phyloP scores from a whole-genome alignment of 495 filamentous ascomycete species.

The Cairneyella variabilis region DNA sequence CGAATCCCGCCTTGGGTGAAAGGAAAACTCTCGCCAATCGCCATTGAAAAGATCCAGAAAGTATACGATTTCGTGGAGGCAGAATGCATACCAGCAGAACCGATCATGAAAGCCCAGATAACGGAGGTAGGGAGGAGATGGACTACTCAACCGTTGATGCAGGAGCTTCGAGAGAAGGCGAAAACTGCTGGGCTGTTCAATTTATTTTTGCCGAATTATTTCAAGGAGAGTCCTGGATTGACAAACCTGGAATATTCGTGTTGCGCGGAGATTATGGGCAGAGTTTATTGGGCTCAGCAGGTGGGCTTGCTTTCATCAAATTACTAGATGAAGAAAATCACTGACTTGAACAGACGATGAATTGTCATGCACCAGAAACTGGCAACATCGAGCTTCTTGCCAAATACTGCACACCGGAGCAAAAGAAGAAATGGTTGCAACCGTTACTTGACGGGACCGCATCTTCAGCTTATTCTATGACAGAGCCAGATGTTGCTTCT shows the following conservation, averaged over 20 bases:
- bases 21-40: slow-evolving; percentile 33
- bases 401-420: slow-evolving; percentile 38
- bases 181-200: slow-evolving; percentile 36
- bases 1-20: slow-evolving; percentile 37
- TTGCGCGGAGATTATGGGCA: slow-evolving; percentile 39
- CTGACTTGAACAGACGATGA: slow-evolving; percentile 31
- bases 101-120: slow-evolving; percentile 35
- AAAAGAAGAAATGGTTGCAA: slow-evolving; percentile 38
- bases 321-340: not conserved
- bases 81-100: slow-evolving; percentile 38
- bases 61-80: slow-evolving; percentile 38
- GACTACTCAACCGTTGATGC: slow-evolving; percentile 33
- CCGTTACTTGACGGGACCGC: slow-evolving; percentile 35
- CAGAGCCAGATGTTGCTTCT: slow-evolving; percentile 36
- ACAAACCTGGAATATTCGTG: slow-evolving; percentile 40
- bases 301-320: slow-evolving; percentile 15
- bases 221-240: slow-evolving; percentile 36
- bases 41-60: slow-evolving; percentile 33
- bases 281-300: slow-evolving; percentile 36
- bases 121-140: slow-evolving; percentile 21
- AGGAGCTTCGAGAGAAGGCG: slow-evolving; percentile 36
- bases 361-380: slow-evolving; percentile 40
- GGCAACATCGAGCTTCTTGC: slow-evolving; percentile 41
- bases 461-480: slow-evolving; percentile 38
- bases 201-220: slow-evolving; percentile 37